These are phyloP conservation scores for Coprinopsis cinerea DNA, from an alignment of 768 basidiomycete species.

Conservation along the genomic window DNA sequence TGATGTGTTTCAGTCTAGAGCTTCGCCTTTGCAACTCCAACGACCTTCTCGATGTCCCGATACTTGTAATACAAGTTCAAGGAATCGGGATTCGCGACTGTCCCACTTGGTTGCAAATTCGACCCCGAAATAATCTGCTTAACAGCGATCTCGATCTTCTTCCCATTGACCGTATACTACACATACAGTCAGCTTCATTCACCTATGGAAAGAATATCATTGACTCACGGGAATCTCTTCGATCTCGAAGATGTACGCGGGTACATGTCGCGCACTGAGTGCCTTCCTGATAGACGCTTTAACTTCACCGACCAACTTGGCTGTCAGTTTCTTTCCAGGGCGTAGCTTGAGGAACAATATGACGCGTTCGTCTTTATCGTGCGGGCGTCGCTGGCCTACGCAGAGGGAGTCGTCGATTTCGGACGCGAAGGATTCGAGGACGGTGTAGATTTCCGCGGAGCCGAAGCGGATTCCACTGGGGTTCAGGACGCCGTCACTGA, in stretches of 20 bases:
- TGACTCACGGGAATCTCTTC: slow-evolving; percentile 59
- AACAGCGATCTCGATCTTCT: slow-evolving; percentile 76
- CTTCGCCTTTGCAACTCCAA: slow-evolving; percentile 12
- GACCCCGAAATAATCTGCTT: slow-evolving; percentile 73
- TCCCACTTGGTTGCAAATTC: slow-evolving; percentile 61
- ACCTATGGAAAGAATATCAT: neutral
- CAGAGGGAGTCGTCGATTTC: slow-evolving; percentile 66
- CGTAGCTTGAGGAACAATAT: slow-evolving; percentile 69
- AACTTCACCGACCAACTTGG: slow-evolving; percentile 40
- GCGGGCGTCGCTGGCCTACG: slow-evolving; percentile 58
- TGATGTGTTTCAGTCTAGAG: slow-evolving; percentile 7
- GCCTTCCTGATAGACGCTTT: slow-evolving; percentile 49
- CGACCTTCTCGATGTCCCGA: slow-evolving; percentile 38
- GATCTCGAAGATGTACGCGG: slow-evolving; percentile 58
- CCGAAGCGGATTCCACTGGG: slow-evolving; percentile 81
- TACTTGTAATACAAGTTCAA: slow-evolving; percentile 61
- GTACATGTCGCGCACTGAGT: slow-evolving; percentile 72
- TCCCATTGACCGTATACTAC: slow-evolving; percentile 72
- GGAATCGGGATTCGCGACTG: slow-evolving; percentile 68
- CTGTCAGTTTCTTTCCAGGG: slow-evolving; percentile 36
- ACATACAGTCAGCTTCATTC: neutral
- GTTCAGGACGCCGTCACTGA: slow-evolving; percentile 67
- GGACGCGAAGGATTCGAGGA: slow-evolving; percentile 51
- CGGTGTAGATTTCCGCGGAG: slow-evolving; percentile 74
- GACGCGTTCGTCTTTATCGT: slow-evolving; percentile 69